Evolutionary conservation across 2,329 filamentous ascomycete species (phyloP), one percentile per base, ranked within the genome.

Genomic region (Paracoccidioides lutzii): DNA sequence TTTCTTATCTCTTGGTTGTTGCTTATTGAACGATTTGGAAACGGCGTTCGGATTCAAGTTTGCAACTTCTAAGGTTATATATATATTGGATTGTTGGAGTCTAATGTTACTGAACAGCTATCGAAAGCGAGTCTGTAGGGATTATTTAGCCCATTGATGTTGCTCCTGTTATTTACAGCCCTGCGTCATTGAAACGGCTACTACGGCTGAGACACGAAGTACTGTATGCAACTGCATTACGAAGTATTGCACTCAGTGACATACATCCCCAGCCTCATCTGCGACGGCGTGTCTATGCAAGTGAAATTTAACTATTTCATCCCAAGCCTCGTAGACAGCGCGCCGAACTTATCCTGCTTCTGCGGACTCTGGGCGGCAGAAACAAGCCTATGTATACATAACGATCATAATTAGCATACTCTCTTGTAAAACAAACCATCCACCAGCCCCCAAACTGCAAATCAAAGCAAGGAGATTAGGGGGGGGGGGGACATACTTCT

Each of bases 271-370:
- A 22, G 22, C 22, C 22, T 22, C 22, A 22, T 22, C 22, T 22
- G 22, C 22, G 22, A 22, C 22, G 22, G 22, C 22, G 2, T 22
- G 22, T 22, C 22, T 22, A 22, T 22, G 22, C 22, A 22, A 22
- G 22, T 22, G 2, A 22, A 22, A 22, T 22, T 10, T 12, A 22
- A 45, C 42, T 60, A 66, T 54, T 78, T 79, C 72, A 85, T 82
- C 51, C 84, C 85, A 64, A 89, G 88, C 59, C 86, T 79, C 37
- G 84, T 87, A n/a, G 85, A 87, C 63, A 89, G 81, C 58, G 85
- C 84, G 52, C 81, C 78, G 58, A 88, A 80, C 45, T 85, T 84
- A 50, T 85, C 81, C 37, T 76, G 76, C 63, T 80, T 80, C 54
- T 73, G 75, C 12, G 82, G 76, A 57, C 75, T 78, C 63, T 82